Conservation (phyloP, 352 stramenopile species). For the Globisporangium barbulae region DNA sequence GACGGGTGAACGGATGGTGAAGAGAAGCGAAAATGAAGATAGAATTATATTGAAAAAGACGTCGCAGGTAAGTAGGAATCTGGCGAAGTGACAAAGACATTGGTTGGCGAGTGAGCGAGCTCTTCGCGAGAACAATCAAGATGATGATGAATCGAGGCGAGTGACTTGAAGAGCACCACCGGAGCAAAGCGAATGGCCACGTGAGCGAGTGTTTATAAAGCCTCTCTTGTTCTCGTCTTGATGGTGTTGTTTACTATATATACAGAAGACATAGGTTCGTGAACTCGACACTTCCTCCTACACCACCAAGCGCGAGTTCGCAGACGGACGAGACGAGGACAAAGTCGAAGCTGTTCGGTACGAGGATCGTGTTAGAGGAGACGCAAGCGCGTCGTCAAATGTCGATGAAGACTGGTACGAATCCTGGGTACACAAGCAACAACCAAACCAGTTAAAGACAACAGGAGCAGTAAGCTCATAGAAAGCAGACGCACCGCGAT, state of each 20-base stretch:
- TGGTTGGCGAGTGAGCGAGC: not conserved
- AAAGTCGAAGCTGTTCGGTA: not conserved
- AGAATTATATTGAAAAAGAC: constrained; percentile 16
- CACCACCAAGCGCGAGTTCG: constrained; percentile 8
- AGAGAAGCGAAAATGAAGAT: constrained; percentile 10
- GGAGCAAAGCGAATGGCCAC: not conserved
- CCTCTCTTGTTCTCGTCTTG: not conserved
- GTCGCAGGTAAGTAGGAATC: not conserved
- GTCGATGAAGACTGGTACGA: constrained; percentile 9
- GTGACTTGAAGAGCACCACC: not conserved
- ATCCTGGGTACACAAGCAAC: not conserved
- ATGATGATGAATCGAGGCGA: not conserved
- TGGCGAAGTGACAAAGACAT: not conserved
- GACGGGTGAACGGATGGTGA: not conserved
- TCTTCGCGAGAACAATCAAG: not conserved
- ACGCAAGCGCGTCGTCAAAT: constrained; percentile 2
- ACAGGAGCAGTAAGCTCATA: no score
- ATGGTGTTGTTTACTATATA: not conserved
- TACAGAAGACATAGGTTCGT: no score
- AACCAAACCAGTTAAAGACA: not conserved
- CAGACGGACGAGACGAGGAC: constrained; percentile 5
- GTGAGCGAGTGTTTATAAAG: constrained; percentile 5
- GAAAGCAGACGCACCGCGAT: not conserved
- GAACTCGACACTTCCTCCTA: not conserved
- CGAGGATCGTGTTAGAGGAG: not conserved